These are phyloP conservation scores for Lagenaria siceraria DNA, from an alignment of 306 rosid species.

Conservation along the genomic window DNA sequence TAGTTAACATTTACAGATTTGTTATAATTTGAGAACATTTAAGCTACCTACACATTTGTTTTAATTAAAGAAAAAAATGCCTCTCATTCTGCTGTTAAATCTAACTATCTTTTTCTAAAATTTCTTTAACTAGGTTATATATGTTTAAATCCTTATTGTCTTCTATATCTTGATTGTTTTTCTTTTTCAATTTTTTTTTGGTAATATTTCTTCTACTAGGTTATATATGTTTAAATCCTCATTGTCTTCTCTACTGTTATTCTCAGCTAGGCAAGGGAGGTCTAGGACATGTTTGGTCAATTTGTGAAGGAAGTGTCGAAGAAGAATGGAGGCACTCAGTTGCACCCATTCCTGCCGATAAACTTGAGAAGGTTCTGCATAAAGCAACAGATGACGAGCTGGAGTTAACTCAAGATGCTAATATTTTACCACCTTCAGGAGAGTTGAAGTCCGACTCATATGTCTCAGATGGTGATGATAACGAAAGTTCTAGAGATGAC, in stretches of 20 bases:
- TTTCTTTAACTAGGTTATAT: not conserved
- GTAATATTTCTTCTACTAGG: not conserved
- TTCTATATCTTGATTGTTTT: not conserved
- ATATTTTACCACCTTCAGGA: slow-evolving; percentile 67
- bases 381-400: slow-evolving; percentile 45
- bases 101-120: not conserved
- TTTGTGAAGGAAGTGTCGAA: slow-evolving; percentile 72
- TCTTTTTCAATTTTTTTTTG: too few relatives aligned
- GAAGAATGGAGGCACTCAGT: slow-evolving; percentile 99
- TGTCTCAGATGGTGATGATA: slow-evolving; percentile 55
- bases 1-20: not conserved
- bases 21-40: not conserved
- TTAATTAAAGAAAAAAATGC: not conserved
- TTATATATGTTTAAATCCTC: not conserved
- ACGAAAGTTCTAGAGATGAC: slow-evolving; percentile 56
- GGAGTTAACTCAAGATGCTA: slow-evolving; percentile 46
- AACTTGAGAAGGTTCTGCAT: slow-evolving; percentile 44
- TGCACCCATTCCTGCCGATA: slow-evolving; percentile 84
- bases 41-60: not conserved
- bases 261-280: slow-evolving; percentile 89
- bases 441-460: slow-evolving; percentile 54
- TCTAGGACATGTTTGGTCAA: slow-evolving; percentile 77
- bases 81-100: not conserved
- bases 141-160: not conserved
- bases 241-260: slow-evolving; percentile 1